Evolutionary conservation across 352 stramenopile species (phyloP).

Genomic region (Phytophthora litchii): DNA sequence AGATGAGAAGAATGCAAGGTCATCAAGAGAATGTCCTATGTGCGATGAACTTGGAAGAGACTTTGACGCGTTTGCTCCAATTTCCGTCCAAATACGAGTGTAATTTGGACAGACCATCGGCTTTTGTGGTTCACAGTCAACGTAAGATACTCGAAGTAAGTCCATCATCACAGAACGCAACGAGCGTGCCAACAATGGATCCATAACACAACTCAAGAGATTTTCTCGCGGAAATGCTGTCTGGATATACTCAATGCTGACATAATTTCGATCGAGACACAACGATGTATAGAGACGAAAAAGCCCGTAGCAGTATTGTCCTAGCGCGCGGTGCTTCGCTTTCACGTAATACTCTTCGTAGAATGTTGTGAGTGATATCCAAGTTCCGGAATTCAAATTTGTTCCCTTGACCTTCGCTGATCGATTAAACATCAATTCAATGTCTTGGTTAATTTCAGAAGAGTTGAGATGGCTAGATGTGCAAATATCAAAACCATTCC

Average conservation of each 20-base stretch:
- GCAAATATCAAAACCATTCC: conserved; percentile 63
- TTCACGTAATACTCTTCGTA: conserved; percentile 70
- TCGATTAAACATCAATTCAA: conserved; percentile 49
- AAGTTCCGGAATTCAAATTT: conserved; percentile 28
- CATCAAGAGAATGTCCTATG: conserved; percentile 42
- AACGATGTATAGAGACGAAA: conserved; percentile 74
- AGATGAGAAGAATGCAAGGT: conserved; percentile 54
- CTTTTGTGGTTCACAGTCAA: conserved; percentile 78
- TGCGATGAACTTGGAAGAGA: conserved; percentile 36
- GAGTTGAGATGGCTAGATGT: conserved; percentile 23
- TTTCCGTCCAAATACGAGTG: conserved; percentile 72
- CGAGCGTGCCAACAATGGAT: conserved; percentile 51
- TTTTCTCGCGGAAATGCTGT: conserved; percentile 61
- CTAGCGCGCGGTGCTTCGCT: conserved; percentile 50
- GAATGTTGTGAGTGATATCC: conserved; percentile 54
- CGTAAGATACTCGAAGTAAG: conserved; percentile 64
- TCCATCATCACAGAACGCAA: conserved; percentile 73
- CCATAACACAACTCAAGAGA: conserved; percentile 54
- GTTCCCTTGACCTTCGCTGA: conserved; percentile 7
- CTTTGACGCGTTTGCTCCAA: conserved; percentile 37
- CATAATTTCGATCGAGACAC: conserved; percentile 77
- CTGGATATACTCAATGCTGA: conserved; percentile 77
- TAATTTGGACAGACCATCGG: conserved; percentile 62
- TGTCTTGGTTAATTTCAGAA: conserved; percentile 29
- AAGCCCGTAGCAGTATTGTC: conserved; percentile 75